Evolutionary conservation across 371 early-diverging fungal genomes (phyloP).

Genomic region (Catenaria anguillulae): DNA sequence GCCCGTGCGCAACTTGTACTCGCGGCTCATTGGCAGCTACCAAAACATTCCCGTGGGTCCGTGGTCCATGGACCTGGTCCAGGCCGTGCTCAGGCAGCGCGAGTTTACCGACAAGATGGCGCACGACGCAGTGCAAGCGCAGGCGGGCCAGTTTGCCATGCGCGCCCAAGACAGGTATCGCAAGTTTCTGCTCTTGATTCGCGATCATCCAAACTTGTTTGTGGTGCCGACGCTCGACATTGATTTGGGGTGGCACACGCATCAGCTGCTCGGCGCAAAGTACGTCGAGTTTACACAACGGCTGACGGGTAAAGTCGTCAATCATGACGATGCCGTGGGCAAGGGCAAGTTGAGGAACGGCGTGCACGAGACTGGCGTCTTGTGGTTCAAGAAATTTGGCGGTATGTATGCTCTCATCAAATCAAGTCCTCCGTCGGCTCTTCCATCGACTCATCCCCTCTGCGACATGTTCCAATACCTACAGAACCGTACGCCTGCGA

Average conservation of each 20-base stretch:
- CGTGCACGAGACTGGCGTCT: constrained; percentile 13
- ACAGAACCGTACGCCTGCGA: constrained; percentile 7
- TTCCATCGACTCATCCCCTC: background rate
- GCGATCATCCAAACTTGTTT: constrained; percentile 12
- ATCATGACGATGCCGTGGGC: constrained; percentile 22
- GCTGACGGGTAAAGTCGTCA: constrained; percentile 13
- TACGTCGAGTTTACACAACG: constrained; percentile 15
- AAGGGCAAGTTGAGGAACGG: constrained; percentile 10
- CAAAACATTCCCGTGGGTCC: constrained; percentile 13
- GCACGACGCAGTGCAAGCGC: constrained; percentile 13
- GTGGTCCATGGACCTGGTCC: constrained; percentile 18
- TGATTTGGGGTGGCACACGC: constrained; percentile 29
- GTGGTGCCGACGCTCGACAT: constrained; percentile 28
- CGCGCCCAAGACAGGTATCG: constrained; percentile 16
- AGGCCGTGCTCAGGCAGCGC: constrained; percentile 25
- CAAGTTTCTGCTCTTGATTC: constrained; percentile 18
- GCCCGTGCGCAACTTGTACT: background rate
- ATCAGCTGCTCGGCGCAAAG: constrained; percentile 16
- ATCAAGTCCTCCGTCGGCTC: constrained; percentile 8
- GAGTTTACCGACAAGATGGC: constrained; percentile 23
- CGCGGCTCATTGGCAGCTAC: constrained; percentile 10
- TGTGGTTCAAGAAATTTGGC: constrained; percentile 17
- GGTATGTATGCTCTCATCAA: no score
- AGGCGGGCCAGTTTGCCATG: constrained; percentile 8
- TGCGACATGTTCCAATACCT: background rate